These are phyloP conservation scores for Gossypium davidsonii DNA, from an alignment of 441 rosid species.

Conservation along the genomic window DNA sequence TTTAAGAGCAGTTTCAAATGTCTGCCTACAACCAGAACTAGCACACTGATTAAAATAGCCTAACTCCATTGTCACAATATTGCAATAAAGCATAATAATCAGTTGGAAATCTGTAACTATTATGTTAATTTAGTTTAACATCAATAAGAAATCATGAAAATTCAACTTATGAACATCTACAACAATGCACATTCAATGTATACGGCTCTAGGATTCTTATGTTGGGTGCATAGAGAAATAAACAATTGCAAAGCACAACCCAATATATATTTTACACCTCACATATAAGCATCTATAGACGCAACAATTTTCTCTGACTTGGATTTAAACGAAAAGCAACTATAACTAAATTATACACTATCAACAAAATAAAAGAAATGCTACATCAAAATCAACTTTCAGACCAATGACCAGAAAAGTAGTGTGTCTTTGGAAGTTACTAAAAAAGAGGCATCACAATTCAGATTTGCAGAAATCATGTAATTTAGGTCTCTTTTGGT, in stretches of 20 bases:
- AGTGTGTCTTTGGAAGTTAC: neutral
- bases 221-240: neutral
- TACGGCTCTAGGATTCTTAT: neutral
- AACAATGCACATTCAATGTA: neutral
- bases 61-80: conserved; percentile 9
- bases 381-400: neutral
- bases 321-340: neutral
- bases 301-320: neutral
- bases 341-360: neutral
- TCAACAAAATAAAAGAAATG: neutral
- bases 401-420: neutral
- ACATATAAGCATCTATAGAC: neutral
- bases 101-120: neutral
- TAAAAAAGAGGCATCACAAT: neutral
- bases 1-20: conserved; percentile 90
- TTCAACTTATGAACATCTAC: neutral
- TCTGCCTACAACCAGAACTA: conserved; percentile 48
- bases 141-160: conserved; percentile 1
- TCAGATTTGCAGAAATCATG: neutral
- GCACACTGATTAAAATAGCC: conserved; percentile 10
- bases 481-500: neutral
- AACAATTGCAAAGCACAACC: neutral
- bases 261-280: neutral
- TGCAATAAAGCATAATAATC: conserved; percentile 7
- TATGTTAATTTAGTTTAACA: neutral